These are phyloP conservation scores for baker's yeast (Saccharomyces cerevisiae) DNA, from an alignment of 805 yeast species.

Conservation along the genomic window DNA sequence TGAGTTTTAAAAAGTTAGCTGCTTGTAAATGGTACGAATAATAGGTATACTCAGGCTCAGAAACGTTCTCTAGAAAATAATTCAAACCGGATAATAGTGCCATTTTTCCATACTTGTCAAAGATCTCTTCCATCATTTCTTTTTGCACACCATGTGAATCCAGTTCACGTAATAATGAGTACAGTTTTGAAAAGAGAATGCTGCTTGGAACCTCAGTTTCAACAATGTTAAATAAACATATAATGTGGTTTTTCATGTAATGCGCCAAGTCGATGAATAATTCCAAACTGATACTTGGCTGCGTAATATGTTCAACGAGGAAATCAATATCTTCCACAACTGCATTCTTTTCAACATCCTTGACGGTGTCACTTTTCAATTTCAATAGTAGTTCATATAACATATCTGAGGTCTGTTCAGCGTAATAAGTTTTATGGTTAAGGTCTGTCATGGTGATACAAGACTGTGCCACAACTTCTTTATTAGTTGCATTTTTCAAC, in stretches of 20 bases:
- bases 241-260: constrained; percentile 6
- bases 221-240: constrained; percentile 17
- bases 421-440: constrained; percentile 72
- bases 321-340: constrained; percentile 18
- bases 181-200: constrained; percentile 16
- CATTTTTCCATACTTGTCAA: constrained; percentile 20
- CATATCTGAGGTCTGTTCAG: constrained; percentile 80
- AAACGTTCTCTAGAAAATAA: constrained; percentile 18
- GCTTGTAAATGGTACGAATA: constrained; percentile 27
- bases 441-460: constrained; percentile 58
- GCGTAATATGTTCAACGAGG: constrained; percentile 14
- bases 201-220: constrained; percentile 17
- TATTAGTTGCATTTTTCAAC: constrained; percentile 18
- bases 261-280: constrained; percentile 22
- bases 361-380: constrained; percentile 23
- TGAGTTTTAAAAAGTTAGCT: constrained; percentile 20
- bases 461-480: constrained; percentile 36
- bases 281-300: constrained; percentile 21
- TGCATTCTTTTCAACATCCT: not conserved
- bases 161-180: constrained; percentile 9
- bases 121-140: constrained; percentile 18
- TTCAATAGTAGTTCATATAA: constrained; percentile 53
- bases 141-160: constrained; percentile 8
- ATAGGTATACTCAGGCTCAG: constrained; percentile 16
- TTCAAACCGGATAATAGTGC: constrained; percentile 29